Conservation (phyloP, 148 eudicot species). For the Agrostemma githago region DNA sequence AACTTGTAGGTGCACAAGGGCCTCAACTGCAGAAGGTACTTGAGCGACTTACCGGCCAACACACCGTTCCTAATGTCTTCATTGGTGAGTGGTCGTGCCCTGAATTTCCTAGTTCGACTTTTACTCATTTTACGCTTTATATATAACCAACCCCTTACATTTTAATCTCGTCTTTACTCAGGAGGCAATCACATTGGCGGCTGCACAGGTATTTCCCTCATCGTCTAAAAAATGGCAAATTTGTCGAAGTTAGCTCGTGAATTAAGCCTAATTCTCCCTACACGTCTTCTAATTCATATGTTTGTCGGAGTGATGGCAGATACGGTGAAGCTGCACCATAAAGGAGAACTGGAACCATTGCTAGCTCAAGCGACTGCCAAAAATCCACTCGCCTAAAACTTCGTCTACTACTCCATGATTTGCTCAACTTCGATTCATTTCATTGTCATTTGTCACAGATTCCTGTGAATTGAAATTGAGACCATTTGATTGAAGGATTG, state of each 20-base stretch:
- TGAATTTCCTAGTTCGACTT: background rate
- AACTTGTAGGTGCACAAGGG: slow-evolving; percentile 74
- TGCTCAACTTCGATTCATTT: slow-evolving; percentile 13
- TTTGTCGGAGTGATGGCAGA: slow-evolving; percentile 39
- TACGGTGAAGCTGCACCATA: slow-evolving; percentile 54
- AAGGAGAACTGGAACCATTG: slow-evolving; percentile 80
- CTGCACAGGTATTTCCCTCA: slow-evolving; percentile 63
- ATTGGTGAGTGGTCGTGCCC: slow-evolving; percentile 48
- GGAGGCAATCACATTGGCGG: slow-evolving; percentile 91
- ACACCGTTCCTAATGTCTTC: slow-evolving; percentile 93
- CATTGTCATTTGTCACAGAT: slow-evolving; percentile 26
- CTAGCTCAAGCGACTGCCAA: slow-evolving; percentile 58
- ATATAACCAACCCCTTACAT: background rate
- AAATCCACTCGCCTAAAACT: slow-evolving; percentile 33
- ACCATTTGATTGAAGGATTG: background rate
- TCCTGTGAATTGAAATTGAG: background rate
- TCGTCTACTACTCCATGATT: slow-evolving; percentile 6
- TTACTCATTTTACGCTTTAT: background rate
- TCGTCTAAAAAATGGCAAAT: background rate
- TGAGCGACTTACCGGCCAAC: slow-evolving; percentile 76
- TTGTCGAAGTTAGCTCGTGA: too few species aligned
- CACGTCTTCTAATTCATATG: background rate
- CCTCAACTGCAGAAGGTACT: slow-evolving; percentile 79
- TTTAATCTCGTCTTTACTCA: slow-evolving; percentile 29
- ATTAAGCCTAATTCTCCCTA: too few species aligned